Conservation (phyloP, 345 rosid genomes). For the Erodium maritimum region DNA sequence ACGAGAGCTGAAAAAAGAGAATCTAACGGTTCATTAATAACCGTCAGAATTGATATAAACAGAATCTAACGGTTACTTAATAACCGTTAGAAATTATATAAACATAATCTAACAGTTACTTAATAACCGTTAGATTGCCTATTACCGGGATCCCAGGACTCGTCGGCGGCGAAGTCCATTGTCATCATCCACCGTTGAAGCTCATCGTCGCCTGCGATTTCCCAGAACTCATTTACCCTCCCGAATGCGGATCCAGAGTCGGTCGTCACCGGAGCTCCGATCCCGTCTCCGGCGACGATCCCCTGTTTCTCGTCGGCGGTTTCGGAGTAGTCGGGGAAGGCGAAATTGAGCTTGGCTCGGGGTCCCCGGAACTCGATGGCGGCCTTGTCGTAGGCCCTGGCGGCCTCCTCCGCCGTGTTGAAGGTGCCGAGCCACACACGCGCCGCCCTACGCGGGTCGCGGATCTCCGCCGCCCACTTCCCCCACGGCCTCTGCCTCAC, state of each 20-base stretch:
- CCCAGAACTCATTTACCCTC: constrained; percentile 20
- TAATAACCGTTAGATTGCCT: too few relatives aligned
- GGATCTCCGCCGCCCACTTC: constrained; percentile 20
- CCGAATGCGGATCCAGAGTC: constrained; percentile 4
- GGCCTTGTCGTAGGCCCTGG: constrained; percentile 84
- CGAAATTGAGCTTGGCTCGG: constrained; percentile 46
- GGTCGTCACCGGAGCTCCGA: background rate
- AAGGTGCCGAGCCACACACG: constrained; percentile 97
- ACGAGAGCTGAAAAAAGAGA: too few relatives aligned
- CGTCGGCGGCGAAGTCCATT: constrained; percentile 35
- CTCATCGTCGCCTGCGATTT: constrained; percentile 23
- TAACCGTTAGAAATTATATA: too few relatives aligned
- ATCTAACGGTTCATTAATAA: too few relatives aligned
- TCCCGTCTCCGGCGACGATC: background rate
- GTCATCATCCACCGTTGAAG: constrained; percentile 35
- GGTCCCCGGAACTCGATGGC: constrained; percentile 39
- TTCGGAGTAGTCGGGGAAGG: constrained; percentile 27
- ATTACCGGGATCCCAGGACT: too few relatives aligned
- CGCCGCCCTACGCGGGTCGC: constrained; percentile 66
- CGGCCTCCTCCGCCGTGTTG: constrained; percentile 81
- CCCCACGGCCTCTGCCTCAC: constrained; percentile 98
- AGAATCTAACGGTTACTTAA: too few relatives aligned
- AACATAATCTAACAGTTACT: too few relatives aligned
- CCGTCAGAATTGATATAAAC: too few relatives aligned
- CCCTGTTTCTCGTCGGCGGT: background rate